Base-by-base conservation (phyloP, 371 early-diverging fungal species). In the Mucor irregularis region DNA sequence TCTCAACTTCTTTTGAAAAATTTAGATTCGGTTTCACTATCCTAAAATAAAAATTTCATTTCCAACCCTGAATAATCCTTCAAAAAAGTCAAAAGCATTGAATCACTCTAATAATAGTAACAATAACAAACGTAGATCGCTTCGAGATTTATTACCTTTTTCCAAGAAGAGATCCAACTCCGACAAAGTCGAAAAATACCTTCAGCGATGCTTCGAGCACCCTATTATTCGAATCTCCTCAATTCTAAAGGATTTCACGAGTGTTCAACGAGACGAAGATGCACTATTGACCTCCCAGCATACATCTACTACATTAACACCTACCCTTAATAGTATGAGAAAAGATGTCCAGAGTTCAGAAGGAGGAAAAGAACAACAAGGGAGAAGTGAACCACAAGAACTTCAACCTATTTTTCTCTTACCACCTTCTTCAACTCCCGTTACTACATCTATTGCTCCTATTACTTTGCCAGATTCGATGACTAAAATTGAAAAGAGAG, bases 181-280 rank as follows among this genome's bases (percentile, higher is more conserved):
- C 14, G 64, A 66, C 25, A 74, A 75, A 39, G 46, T 79, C 9
- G 74, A 79, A 49, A 58, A 60, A n/a, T 79, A 79, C 33, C 53
- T 79, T 14, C 66, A 69, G 22, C 53, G 62, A 13, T 79, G 79
- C 43, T 69, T 72, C 33, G 61, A 63, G 9, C 74, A 79, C 50
- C 71, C 79, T 4, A 49, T 68, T 9, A 51, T 79, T 17, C 58
- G 72, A 13, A 59, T 64, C 21, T 79, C 76, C 0, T 71, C 74
- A 4, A 40, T 76, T 14, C 52, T 76, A 42, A 69, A 69, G 37
- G 79, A 79, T 25, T 79, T 79, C 50, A 51, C 74, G 10, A 61
- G 66, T 42, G 76, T 76, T 8, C 79, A 79, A 56, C 55, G 78
- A 25, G 73, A 74, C 2, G 78, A 78, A 43, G 78, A 78, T 54